phyloP scores from a whole-genome alignment of 1,284 basidiomycete species.

The Cutaneotrichosporon sp. region DNA sequence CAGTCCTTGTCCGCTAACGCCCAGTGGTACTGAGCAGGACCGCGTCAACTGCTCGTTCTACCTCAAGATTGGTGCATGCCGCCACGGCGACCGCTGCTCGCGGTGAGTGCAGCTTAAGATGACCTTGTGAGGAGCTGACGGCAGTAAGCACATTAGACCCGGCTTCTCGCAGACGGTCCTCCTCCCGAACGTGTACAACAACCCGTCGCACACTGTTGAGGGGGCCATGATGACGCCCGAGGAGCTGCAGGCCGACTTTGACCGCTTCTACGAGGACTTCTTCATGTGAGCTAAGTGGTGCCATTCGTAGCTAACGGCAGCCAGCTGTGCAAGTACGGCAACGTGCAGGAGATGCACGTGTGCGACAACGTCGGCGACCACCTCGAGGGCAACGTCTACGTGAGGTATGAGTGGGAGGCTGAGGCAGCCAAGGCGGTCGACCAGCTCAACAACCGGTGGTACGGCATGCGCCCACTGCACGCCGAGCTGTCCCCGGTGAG shows the following conservation, averaged over 20 bases:
- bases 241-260: conserved; percentile 93
- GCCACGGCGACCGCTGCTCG: conserved; percentile 54
- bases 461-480: conserved; percentile 93
- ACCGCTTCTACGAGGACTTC: conserved; percentile 93
- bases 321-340: conserved; percentile 91
- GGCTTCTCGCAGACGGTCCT: conserved; percentile 97
- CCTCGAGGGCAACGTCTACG: conserved; percentile 98
- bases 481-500: conserved; percentile 98
- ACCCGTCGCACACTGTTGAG: conserved; percentile 85
- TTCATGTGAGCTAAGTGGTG: conserved; percentile 61
- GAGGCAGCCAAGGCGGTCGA: conserved; percentile 94
- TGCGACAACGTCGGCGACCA: conserved; percentile 99
- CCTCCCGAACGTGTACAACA: conserved; percentile 98
- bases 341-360: conserved; percentile 93
- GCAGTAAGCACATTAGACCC: conserved; percentile 92
- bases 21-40: conserved; percentile 54
- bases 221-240: conserved; percentile 64
- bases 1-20: conserved; percentile 15
- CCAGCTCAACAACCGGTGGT: conserved; percentile 94
- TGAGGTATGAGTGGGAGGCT: conserved; percentile 96
- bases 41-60: conserved; percentile 56
- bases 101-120: conserved; percentile 32
- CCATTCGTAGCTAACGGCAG: conserved; percentile 25
- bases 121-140: conserved; percentile 44
- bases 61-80: conserved; percentile 54